A percentile compares a stretch with the other conserved stretches of the same genome.
These are phyloP conservation scores for Colletotrichum tabaci DNA, from an alignment of 2,329 filamentous ascomycete genomes.

Conservation along the genomic window DNA sequence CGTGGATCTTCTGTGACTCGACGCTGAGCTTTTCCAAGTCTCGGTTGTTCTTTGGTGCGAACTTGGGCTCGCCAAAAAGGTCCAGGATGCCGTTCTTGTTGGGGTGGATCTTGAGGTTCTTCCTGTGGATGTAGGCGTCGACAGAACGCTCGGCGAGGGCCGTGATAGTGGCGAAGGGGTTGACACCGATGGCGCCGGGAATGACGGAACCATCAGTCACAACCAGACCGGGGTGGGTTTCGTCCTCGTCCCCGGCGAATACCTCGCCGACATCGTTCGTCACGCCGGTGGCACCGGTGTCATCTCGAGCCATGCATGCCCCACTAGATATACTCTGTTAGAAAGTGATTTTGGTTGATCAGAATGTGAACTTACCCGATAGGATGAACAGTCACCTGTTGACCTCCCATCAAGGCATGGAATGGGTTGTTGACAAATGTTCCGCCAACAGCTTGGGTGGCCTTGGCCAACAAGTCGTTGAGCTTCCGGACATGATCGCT, in stretches of 20 bases:
- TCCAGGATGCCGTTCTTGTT: constrained; percentile 65
- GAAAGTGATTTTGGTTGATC: constrained; percentile 30
- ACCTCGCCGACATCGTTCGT: constrained; percentile 75
- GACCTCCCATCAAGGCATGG: constrained; percentile 67
- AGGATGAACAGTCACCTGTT: constrained; percentile 76
- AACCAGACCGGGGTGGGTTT: constrained; percentile 71
- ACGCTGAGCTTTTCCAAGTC: constrained; percentile 48
- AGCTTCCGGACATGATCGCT: constrained; percentile 69
- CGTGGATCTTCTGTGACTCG: constrained; percentile 55
- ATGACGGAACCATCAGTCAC: constrained; percentile 75
- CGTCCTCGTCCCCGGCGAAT: constrained; percentile 65
- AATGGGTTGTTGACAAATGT: constrained; percentile 73
- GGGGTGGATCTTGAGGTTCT: constrained; percentile 60
- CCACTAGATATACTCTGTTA: constrained; percentile 58
- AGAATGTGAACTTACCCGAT: constrained; percentile 62
- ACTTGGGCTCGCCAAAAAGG: constrained; percentile 67
- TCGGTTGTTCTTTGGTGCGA: constrained; percentile 29
- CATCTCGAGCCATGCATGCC: constrained; percentile 73
- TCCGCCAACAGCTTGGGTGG: constrained; percentile 72
- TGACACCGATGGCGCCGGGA: constrained; percentile 74
- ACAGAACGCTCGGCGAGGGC: constrained; percentile 77
- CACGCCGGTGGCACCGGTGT: constrained; percentile 69
- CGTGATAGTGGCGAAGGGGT: constrained; percentile 79
- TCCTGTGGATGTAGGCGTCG: constrained; percentile 61
- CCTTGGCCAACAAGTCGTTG: constrained; percentile 65